Evolutionary conservation across 139 green algal species (phyloP).

Genomic region (Coccomyxa sp.): DNA sequence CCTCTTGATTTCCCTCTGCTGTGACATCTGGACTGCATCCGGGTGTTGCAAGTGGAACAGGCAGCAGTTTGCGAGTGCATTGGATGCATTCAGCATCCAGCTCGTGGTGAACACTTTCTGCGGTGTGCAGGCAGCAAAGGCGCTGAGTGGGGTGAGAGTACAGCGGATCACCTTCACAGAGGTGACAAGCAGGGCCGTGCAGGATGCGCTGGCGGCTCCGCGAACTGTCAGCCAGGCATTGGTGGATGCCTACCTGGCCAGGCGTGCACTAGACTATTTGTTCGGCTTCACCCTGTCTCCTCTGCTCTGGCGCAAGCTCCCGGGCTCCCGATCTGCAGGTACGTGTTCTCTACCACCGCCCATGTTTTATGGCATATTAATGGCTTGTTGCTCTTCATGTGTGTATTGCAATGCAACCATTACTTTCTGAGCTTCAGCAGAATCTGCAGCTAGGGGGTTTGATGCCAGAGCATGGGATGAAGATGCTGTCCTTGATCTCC

Average conservation of each 20-base stretch:
- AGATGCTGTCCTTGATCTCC: too few relatives aligned
- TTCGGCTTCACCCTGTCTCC: conserved; percentile 85
- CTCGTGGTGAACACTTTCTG: too few relatives aligned
- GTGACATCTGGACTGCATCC: background rate
- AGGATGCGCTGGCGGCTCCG: conserved; percentile 56
- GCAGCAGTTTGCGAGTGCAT: too few relatives aligned
- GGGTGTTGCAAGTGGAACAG: background rate
- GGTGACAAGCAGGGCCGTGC: conserved; percentile 73
- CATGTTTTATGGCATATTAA: background rate
- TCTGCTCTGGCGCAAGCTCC: conserved; percentile 89
- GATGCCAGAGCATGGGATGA: too few relatives aligned
- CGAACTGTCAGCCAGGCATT: conserved; percentile 56
- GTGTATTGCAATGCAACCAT: too few relatives aligned
- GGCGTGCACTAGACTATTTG: conserved; percentile 88
- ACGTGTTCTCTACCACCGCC: background rate
- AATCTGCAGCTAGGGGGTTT: too few relatives aligned
- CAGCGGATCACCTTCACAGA: conserved; percentile 79
- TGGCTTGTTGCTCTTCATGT: too few relatives aligned
- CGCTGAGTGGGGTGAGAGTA: conserved; percentile 11
- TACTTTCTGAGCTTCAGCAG: too few relatives aligned
- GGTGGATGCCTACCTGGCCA: conserved; percentile 88
- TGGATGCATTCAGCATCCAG: too few relatives aligned
- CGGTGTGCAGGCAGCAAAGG: background rate
- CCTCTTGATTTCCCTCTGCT: background rate
- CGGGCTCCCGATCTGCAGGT: conserved; percentile 60